A percentile compares a stretch with the other conserved stretches of the same genome.
Conservation (phyloP, 805 yeast species). For the Sugiyamaella chiloensis region DNA sequence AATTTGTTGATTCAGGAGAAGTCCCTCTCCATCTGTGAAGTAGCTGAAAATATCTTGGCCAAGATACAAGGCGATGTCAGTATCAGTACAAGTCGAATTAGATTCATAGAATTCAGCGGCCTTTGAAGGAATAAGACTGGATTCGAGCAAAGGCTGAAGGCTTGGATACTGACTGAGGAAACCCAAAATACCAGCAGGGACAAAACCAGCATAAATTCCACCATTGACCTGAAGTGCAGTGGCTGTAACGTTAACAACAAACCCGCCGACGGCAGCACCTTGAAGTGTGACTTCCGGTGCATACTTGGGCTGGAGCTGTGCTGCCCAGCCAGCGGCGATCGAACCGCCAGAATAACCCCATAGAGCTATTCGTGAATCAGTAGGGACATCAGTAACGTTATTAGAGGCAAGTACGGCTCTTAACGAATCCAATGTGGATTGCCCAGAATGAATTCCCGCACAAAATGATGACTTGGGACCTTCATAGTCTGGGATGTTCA, state of each 20-base stretch:
- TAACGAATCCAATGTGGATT: conserved; percentile 29
- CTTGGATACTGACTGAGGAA: conserved; percentile 24
- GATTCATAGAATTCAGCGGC: not conserved
- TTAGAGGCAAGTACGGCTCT: conserved; percentile 23
- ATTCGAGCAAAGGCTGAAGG: conserved; percentile 11
- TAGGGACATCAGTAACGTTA: conserved; percentile 34
- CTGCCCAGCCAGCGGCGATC: conserved; percentile 63
- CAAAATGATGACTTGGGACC: conserved; percentile 30
- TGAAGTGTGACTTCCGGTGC: conserved; percentile 28
- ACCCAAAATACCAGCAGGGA: conserved; percentile 27
- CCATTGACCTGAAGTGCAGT: conserved; percentile 20
- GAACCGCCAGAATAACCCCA: conserved; percentile 76
- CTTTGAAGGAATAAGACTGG: conserved; percentile 10
- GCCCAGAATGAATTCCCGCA: conserved; percentile 29
- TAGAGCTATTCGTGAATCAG: conserved; percentile 54
- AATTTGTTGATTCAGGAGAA: conserved; percentile 17
- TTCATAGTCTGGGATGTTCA: conserved; percentile 30
- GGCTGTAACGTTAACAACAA: conserved; percentile 24
- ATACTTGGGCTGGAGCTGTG: conserved; percentile 26
- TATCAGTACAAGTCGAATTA: conserved; percentile 16
- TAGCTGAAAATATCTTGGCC: conserved; percentile 21
- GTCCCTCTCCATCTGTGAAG: conserved; percentile 21
- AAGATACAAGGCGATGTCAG: conserved; percentile 15
- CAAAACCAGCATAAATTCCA: conserved; percentile 23
- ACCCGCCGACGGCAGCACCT: conserved; percentile 31